A percentile compares a stretch with the other conserved stretches of the same genome.
phyloP scores from a whole-genome alignment of 2,329 filamentous ascomycete species.

The Stachybotrys echinatus region DNA sequence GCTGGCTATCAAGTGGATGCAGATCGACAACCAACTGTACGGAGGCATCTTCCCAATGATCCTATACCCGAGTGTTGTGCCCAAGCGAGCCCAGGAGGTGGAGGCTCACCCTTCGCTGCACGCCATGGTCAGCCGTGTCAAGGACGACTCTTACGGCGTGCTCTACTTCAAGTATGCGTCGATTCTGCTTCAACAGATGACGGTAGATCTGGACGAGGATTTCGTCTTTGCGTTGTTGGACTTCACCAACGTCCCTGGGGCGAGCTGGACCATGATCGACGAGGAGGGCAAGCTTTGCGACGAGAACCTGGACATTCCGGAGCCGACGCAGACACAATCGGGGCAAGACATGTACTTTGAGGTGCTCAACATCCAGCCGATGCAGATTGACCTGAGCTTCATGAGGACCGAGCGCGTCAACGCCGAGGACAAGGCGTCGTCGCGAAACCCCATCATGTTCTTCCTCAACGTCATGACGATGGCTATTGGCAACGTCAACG shows the following conservation, averaged over 20 bases:
- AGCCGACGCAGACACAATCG: slow-evolving; percentile 76
- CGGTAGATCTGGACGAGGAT: slow-evolving; percentile 93
- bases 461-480: slow-evolving; percentile 98
- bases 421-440: slow-evolving; percentile 87
- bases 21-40: slow-evolving; percentile 97
- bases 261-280: slow-evolving; percentile 64
- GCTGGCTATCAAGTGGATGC: slow-evolving; percentile 94
- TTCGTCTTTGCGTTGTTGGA: slow-evolving; percentile 96
- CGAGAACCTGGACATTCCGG: slow-evolving; percentile 83
- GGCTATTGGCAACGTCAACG: slow-evolving; percentile 98
- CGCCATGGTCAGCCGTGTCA: slow-evolving; percentile 85
- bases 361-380: slow-evolving; percentile 91
- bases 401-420: slow-evolving; percentile 96
- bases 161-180: slow-evolving; percentile 98
- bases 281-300: slow-evolving; percentile 85
- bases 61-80: slow-evolving; percentile 93
- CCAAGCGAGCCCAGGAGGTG: slow-evolving; percentile 93
- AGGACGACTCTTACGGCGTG: slow-evolving; percentile 97
- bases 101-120: slow-evolving; percentile 95
- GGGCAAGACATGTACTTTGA: slow-evolving; percentile 98
- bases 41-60: slow-evolving; percentile 97
- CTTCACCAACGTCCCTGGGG: slow-evolving; percentile 88
- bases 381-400: slow-evolving; percentile 96
- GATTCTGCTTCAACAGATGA: slow-evolving; percentile 93
- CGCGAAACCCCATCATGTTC: slow-evolving; percentile 94